Evolutionary conservation across 2,329 filamentous ascomycete species (phyloP).

Genomic region (Verticillium isaacii): DNA sequence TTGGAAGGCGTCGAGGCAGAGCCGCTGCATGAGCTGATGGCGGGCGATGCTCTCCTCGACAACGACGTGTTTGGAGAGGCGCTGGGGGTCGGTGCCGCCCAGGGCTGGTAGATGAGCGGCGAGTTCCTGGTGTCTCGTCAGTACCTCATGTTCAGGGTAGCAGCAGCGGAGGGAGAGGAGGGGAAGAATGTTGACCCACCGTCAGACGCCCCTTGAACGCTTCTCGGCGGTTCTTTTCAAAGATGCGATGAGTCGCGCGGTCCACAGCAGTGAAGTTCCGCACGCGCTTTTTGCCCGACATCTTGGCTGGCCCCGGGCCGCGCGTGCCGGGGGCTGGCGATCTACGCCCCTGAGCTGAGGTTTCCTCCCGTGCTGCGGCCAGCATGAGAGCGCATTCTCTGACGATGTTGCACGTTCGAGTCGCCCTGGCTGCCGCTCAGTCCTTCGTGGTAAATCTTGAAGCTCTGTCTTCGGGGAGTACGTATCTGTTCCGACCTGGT

Average conservation of each 20-base stretch:
- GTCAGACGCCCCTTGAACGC: conserved; percentile 32
- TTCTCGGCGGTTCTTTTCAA: conserved; percentile 34
- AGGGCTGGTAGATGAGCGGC: conserved; percentile 28
- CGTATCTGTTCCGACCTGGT: background rate
- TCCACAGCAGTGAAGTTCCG: conserved; percentile 34
- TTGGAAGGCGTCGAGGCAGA: conserved; percentile 12
- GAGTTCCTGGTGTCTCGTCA: conserved; percentile 21
- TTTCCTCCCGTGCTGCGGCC: background rate
- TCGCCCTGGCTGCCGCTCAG: background rate
- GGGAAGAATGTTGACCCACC: conserved; percentile 17
- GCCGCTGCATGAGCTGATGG: conserved; percentile 18
- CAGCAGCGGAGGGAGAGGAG: background rate
- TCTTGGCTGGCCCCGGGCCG: conserved; percentile 1
- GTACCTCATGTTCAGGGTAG: background rate
- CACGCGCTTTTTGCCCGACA: conserved; percentile 24
- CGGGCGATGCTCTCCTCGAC: conserved; percentile 28
- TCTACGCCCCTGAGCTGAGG: background rate
- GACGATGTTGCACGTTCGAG: background rate
- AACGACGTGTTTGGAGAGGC: conserved; percentile 34
- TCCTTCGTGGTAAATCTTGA: background rate
- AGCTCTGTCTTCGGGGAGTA: background rate
- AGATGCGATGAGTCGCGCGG: conserved; percentile 32
- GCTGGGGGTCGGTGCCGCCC: conserved; percentile 24
- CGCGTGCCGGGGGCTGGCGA: background rate
- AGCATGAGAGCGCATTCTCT: background rate